Conservation (phyloP, 352 stramenopile species). For the Phytophthora brassicae region DNA sequence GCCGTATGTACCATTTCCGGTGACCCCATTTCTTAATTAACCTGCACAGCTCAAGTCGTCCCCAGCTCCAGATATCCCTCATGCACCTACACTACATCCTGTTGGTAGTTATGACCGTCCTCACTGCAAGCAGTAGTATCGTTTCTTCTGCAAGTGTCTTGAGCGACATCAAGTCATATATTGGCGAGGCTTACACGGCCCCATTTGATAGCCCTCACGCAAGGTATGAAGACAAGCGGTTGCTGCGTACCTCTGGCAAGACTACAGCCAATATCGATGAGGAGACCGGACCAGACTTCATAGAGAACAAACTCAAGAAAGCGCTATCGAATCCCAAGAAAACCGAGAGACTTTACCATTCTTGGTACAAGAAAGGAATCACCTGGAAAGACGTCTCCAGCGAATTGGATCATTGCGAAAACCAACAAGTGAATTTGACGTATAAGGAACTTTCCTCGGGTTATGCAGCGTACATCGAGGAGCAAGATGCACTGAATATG, state of each 20-base stretch:
- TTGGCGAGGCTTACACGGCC: neutral
- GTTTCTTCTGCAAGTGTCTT: neutral
- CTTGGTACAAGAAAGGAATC: conserved; percentile 23
- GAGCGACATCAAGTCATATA: neutral
- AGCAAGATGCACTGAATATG: neutral
- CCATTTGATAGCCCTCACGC: neutral
- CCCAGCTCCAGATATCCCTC: neutral
- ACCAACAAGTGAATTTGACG: conserved; percentile 4
- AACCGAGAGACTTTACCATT: conserved; percentile 13
- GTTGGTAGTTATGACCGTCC: neutral
- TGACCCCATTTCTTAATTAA: conserved; percentile 8
- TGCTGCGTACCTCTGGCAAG: conserved; percentile 7
- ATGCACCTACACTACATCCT: conserved; percentile 19
- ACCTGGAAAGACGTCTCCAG: conserved; percentile 12
- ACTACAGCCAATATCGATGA: neutral
- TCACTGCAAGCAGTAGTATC: conserved; percentile 2
- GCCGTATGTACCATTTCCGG: neutral
- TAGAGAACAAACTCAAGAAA: conserved; percentile 13
- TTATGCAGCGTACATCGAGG: conserved; percentile 16
- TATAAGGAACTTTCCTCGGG: conserved; percentile 18
- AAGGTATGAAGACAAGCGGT: neutral
- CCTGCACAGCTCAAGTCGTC: neutral
- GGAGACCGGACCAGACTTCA: conserved; percentile 9
- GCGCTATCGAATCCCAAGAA: conserved; percentile 18
- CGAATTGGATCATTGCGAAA: conserved; percentile 7